Evolutionary conservation across 495 filamentous ascomycete species (phyloP).

Genomic region (Xylona heveae): DNA sequence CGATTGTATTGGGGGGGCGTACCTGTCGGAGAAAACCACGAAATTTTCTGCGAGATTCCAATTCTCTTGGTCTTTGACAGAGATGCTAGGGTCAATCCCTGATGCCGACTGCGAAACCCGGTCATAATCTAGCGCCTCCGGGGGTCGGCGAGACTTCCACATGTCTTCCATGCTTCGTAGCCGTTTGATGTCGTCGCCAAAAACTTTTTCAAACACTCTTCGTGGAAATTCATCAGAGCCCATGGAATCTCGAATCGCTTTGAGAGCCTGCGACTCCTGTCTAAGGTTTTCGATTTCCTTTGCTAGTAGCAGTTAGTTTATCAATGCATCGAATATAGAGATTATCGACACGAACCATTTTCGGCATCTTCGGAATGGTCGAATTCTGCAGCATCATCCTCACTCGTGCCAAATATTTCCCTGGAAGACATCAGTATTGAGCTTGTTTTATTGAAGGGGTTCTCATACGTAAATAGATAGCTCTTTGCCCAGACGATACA

Average conservation of each 20-base stretch:
- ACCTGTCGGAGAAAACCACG: conserved; percentile 66
- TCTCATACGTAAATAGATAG: conserved; percentile 58
- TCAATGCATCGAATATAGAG: neutral
- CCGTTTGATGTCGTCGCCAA: conserved; percentile 63
- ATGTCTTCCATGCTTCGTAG: conserved; percentile 82
- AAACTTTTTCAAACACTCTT: conserved; percentile 85
- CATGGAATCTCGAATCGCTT: conserved; percentile 63
- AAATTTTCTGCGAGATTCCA: conserved; percentile 74
- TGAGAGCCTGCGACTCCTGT: conserved; percentile 62
- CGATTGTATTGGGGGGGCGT: neutral
- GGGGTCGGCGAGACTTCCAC: conserved; percentile 73
- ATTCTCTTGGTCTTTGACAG: conserved; percentile 46
- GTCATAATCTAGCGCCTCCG: conserved; percentile 49
- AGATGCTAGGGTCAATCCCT: conserved; percentile 27
- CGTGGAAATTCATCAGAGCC: conserved; percentile 58
- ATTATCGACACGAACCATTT: conserved; percentile 31
- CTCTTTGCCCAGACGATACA: conserved; percentile 99
- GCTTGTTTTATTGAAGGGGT: neutral
- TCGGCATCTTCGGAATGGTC: conserved; percentile 62
- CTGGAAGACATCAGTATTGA: conserved; percentile 15
- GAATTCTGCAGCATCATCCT: conserved; percentile 57
- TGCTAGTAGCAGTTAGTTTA: conserved; percentile 23
- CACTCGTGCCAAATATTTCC: conserved; percentile 82
- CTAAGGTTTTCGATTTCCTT: conserved; percentile 72
- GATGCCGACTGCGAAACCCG: conserved; percentile 25